Evolutionary conservation across 495 filamentous ascomycete species (phyloP), one percentile per base, ranked within the genome.

Genomic region (Astrocystis sublimbata): DNA sequence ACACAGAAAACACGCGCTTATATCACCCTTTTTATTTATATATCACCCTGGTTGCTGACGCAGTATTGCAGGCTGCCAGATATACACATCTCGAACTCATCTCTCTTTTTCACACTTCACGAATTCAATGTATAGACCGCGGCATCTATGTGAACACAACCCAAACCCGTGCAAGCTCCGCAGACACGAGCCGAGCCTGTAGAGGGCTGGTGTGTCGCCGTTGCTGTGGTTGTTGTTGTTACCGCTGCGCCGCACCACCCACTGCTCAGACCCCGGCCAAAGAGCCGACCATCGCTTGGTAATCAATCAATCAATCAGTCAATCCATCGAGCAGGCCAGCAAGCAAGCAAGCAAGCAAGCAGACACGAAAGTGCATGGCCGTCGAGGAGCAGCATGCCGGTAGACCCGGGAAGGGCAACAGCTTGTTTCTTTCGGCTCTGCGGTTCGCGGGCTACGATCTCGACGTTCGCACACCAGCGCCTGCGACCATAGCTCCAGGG

Each of bases 381-480:
- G 42, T 49, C 60, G 50, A 62, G 41, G 31, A 33, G 23, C 35
- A 36, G 23, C 35, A 36, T 12, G 40, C 41, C 21, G 26, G 26
- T 23, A 19, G 51, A 23, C 23, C 36, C 24, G 35, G 36, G 30
- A 38, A 28, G 60, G 50, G 60, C 5, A 49, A 47, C 31, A 56
- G 51, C 33, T 49, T 62, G 6, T 28, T 62, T 1, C 5, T 31
- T 21, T 62, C 60, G 42, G 51, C 60, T 15, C 15, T 62, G 9
- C 60, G 60, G 10, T 35, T 43, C 28, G 45, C 50, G 8, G 47
- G 58, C 36, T 45, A 53, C 33, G 60, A 62, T 19, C n/a, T 36
- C 21, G 51, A 55, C 13, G 31, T 9, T 4, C 38, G 36, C 30
- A 31, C 30, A 35, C 6, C 55, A 17, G 36, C 55, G 5, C 24